A percentile compares a stretch with the other conserved stretches of the same genome.
phyloP scores from a whole-genome alignment of 2,329 filamentous ascomycete species.

The Monosporascus cannonballus region DNA sequence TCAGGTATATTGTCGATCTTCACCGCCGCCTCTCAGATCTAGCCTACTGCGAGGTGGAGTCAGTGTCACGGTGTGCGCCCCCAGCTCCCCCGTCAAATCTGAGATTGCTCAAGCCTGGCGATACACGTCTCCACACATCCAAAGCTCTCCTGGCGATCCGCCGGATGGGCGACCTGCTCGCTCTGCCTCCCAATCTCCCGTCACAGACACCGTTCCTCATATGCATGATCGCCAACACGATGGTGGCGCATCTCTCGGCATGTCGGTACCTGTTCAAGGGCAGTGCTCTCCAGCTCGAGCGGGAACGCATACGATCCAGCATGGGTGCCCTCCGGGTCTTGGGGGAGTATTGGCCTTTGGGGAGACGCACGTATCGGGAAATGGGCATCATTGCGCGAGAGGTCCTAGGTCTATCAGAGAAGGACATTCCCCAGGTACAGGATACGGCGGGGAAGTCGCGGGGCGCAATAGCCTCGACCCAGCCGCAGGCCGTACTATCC shows the following conservation, averaged over 20 bases:
- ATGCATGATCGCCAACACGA: neutral
- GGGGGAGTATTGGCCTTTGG: neutral
- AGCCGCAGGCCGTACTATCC: too few relatives aligned
- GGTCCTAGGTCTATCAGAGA: neutral
- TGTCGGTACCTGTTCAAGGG: neutral
- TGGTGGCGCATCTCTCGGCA: neutral
- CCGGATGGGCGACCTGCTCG: neutral
- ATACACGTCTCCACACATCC: neutral
- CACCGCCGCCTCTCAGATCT: neutral
- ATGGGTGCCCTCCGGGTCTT: neutral
- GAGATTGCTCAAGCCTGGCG: neutral
- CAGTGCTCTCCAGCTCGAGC: neutral
- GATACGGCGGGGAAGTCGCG: neutral
- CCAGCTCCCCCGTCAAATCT: neutral
- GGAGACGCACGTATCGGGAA: neutral
- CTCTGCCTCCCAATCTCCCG: neutral
- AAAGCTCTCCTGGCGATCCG: neutral
- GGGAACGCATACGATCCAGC: neutral
- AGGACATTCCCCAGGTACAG: neutral
- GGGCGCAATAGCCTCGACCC: too few relatives aligned
- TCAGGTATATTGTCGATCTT: neutral
- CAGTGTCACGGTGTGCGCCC: neutral
- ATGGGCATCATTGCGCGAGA: neutral
- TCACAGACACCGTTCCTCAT: neutral
- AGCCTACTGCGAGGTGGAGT: neutral